A percentile compares a stretch with the other conserved stretches of the same genome.
phyloP scores from a whole-genome alignment of 169 alveolate genomes.

The Theileria luwenshuni region DNA sequence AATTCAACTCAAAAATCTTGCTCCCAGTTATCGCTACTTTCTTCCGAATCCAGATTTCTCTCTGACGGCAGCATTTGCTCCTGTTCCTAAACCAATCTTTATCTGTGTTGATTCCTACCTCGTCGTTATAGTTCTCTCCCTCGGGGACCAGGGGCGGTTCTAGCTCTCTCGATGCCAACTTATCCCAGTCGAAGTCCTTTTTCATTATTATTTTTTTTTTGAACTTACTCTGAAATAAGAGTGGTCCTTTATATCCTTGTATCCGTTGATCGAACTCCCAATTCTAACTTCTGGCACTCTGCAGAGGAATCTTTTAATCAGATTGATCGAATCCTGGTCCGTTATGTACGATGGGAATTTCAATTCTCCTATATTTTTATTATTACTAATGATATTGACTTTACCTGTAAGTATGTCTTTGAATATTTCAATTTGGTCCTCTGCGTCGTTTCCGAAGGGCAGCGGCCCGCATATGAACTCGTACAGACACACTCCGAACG shows the following conservation, averaged over 20 bases:
- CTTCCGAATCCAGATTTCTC: constrained; percentile 30
- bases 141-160: constrained; percentile 85
- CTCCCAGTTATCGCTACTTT: constrained; percentile 65
- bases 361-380: constrained; percentile 71
- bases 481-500: constrained; percentile 96
- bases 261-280: constrained; percentile 90
- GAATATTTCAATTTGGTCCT: constrained; percentile 93
- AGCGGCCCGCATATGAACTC: constrained; percentile 97
- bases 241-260: constrained; percentile 86
- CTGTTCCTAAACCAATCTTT: constrained; percentile 28
- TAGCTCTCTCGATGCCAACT: constrained; percentile 82
- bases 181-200: constrained; percentile 86
- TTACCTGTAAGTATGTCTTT: constrained; percentile 88
- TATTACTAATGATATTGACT: background rate
- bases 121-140: constrained; percentile 80
- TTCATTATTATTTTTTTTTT: background rate
- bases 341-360: constrained; percentile 75
- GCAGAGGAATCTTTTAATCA: constrained; percentile 87
- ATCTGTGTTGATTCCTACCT: constrained; percentile 17
- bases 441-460: constrained; percentile 97
- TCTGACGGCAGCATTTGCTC: constrained; percentile 33
- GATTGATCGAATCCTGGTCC: constrained; percentile 84
- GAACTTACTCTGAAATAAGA: constrained; percentile 68
- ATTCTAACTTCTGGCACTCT: constrained; percentile 89
- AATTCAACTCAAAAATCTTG: constrained; percentile 53